Conservation (phyloP, 352 stramenopile genomes). For the Peronospora belbahrii region DNA sequence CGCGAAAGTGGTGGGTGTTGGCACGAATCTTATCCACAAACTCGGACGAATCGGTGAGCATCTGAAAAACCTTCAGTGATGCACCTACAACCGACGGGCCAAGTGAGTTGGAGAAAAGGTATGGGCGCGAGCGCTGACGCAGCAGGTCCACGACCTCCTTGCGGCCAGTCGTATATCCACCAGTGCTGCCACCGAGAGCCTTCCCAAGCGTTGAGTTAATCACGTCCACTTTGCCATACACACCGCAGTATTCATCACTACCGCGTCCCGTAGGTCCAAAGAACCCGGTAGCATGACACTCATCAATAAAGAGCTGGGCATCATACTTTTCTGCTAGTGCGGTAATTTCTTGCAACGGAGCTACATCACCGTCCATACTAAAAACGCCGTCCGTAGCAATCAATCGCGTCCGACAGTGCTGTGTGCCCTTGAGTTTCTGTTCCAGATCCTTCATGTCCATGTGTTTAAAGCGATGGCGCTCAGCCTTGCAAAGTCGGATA, state of each 20-base stretch:
- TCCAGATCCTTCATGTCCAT: conserved; percentile 90
- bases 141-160: conserved; percentile 90
- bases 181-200: conserved; percentile 88
- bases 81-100: conserved; percentile 89
- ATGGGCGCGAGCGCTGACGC: conserved; percentile 86
- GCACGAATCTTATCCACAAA: conserved; percentile 82
- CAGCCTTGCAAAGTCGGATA: conserved; percentile 89
- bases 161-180: conserved; percentile 87
- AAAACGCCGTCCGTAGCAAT: conserved; percentile 94
- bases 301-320: conserved; percentile 90
- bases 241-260: conserved; percentile 88
- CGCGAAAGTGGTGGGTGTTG: conserved; percentile 90
- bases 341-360: conserved; percentile 85
- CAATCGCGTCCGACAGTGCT: conserved; percentile 86
- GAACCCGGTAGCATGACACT: conserved; percentile 92
- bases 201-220: conserved; percentile 94
- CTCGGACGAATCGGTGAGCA: conserved; percentile 81
- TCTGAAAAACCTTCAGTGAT: conserved; percentile 90
- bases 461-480: conserved; percentile 91
- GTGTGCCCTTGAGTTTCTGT: conserved; percentile 79
- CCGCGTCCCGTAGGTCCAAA: conserved; percentile 88
- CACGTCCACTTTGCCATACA: conserved; percentile 86
- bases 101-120: conserved; percentile 92
- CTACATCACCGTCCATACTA: conserved; percentile 92
- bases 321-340: conserved; percentile 89